Percentiles rank a stretch among this genome's conserved stretches.
These are phyloP conservation scores for Dothistroma pini DNA, from an alignment of 2,329 filamentous ascomycete species.

Conservation along the genomic window DNA sequence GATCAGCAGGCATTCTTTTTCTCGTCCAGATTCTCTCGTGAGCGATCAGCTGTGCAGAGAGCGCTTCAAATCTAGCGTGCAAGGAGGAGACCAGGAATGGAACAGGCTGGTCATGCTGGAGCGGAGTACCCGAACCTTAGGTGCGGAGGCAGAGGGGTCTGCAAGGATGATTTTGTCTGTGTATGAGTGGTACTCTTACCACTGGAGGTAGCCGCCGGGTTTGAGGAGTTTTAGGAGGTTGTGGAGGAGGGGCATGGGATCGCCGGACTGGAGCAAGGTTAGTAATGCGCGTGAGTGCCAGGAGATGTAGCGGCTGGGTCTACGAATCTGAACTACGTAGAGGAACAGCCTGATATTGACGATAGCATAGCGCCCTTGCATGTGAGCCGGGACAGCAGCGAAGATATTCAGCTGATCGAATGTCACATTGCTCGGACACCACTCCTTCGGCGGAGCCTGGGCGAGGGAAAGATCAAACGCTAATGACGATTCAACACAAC, in stretches of 20 bases:
- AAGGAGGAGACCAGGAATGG: slow-evolving; percentile 9
- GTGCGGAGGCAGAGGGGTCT: slow-evolving; percentile 4
- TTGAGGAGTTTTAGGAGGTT: slow-evolving; percentile 22
- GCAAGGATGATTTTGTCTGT: slow-evolving; percentile 11
- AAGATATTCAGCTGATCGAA: slow-evolving; percentile 21
- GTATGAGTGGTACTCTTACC: slow-evolving; percentile 22
- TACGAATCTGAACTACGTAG: slow-evolving; percentile 9
- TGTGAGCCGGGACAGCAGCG: slow-evolving; percentile 3
- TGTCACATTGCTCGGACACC: slow-evolving; percentile 20
- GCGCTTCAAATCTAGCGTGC: slow-evolving; percentile 8
- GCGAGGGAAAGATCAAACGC: slow-evolving; percentile 25
- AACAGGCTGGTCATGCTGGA: not conserved
- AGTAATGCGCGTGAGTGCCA: no score
- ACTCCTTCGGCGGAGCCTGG: slow-evolving; percentile 16
- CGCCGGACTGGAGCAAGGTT: slow-evolving; percentile 6
- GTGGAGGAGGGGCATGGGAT: slow-evolving; percentile 21
- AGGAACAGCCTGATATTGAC: slow-evolving; percentile 25
- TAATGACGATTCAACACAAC: slow-evolving; percentile 1
- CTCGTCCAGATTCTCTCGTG: slow-evolving; percentile 15
- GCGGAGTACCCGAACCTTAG: slow-evolving; percentile 7
- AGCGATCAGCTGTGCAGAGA: slow-evolving; percentile 12
- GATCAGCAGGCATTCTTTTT: slow-evolving; percentile 9
- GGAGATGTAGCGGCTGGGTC: not conserved
- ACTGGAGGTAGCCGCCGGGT: slow-evolving; percentile 26
- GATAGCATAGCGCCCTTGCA: slow-evolving; percentile 22